Evolutionary conservation across 805 yeast genomes (phyloP).

Genomic region (Ogataea naganishii): DNA sequence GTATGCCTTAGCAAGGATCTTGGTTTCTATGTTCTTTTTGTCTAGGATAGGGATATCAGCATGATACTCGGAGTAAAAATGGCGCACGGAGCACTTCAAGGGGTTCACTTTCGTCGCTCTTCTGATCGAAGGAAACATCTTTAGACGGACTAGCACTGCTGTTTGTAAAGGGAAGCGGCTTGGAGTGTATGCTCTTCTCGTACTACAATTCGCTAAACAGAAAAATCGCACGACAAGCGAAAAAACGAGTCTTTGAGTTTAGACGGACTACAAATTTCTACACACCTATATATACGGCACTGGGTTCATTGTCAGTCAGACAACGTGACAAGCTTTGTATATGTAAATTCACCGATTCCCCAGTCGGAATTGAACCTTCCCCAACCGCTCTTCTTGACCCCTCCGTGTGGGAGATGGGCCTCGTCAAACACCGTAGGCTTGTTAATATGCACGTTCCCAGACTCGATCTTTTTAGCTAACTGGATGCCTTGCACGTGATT

Average conservation of each 20-base stretch:
- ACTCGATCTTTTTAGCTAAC: constrained; percentile 25
- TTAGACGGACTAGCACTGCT: too few relatives aligned
- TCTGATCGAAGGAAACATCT: too few relatives aligned
- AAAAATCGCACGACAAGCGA: too few relatives aligned
- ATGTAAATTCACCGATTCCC: constrained; percentile 35
- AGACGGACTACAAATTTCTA: too few relatives aligned
- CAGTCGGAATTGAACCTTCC: constrained; percentile 36
- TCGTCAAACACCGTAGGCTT: constrained; percentile 15
- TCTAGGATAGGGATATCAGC: constrained; percentile 27
- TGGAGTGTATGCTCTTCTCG: too few relatives aligned
- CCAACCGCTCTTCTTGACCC: constrained; percentile 31
- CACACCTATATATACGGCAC: too few relatives aligned
- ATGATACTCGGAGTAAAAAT: constrained; percentile 28
- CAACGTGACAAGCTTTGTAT: constrained; percentile 29
- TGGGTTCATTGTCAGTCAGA: too few relatives aligned
- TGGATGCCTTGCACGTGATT: constrained; percentile 26
- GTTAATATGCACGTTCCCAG: constrained; percentile 27
- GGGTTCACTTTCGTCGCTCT: too few relatives aligned
- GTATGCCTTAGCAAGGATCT: constrained; percentile 24
- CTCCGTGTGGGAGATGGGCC: constrained; percentile 34
- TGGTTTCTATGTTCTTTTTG: constrained; percentile 26
- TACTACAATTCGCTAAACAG: too few relatives aligned
- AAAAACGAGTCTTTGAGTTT: too few relatives aligned
- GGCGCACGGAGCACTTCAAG: too few relatives aligned
- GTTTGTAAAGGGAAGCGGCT: too few relatives aligned